Evolutionary conservation across 768 basidiomycete genomes (phyloP).

Genomic region (Tephrocybe sp.): DNA sequence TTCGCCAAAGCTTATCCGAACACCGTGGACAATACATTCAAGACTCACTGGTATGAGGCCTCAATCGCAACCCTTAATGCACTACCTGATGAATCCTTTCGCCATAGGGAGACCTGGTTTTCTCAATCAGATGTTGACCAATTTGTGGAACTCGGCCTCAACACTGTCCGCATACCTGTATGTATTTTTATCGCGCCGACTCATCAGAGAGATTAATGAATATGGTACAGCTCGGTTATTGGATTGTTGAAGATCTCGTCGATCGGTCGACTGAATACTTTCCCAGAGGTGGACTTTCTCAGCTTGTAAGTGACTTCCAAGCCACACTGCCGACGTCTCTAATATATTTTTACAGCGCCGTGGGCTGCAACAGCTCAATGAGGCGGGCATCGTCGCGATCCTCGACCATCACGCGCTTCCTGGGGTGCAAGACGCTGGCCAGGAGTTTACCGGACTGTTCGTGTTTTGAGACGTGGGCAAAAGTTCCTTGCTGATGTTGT

Average conservation of each 20-base stretch:
- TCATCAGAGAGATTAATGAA: neutral
- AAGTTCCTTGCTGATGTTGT: neutral
- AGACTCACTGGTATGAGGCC: conserved; percentile 56
- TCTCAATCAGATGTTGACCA: conserved; percentile 56
- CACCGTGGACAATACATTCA: conserved; percentile 58
- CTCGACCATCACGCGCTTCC: conserved; percentile 70
- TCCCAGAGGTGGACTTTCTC: conserved; percentile 66
- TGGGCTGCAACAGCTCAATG: conserved; percentile 58
- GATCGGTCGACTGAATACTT: conserved; percentile 60
- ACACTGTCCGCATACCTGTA: conserved; percentile 78
- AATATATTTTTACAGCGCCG: conserved; percentile 43
- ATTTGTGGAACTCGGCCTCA: conserved; percentile 58
- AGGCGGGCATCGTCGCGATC: conserved; percentile 66
- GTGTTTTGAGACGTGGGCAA: conserved; percentile 15
- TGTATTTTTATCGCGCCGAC: conserved; percentile 17
- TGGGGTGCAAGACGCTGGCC: conserved; percentile 60
- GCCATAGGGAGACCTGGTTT: conserved; percentile 68
- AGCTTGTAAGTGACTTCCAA: conserved; percentile 49
- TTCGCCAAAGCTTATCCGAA: conserved; percentile 60
- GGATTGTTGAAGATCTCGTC: conserved; percentile 77
- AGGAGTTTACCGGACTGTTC: conserved; percentile 71
- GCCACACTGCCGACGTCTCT: neutral
- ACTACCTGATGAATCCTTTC: neutral
- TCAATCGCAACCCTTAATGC: too few relatives aligned
- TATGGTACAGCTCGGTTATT: conserved; percentile 65